Evolutionary conservation across 1,284 basidiomycete genomes (phyloP), one percentile per base, ranked within the genome.

Genomic region (Ustilago xerochloae): DNA sequence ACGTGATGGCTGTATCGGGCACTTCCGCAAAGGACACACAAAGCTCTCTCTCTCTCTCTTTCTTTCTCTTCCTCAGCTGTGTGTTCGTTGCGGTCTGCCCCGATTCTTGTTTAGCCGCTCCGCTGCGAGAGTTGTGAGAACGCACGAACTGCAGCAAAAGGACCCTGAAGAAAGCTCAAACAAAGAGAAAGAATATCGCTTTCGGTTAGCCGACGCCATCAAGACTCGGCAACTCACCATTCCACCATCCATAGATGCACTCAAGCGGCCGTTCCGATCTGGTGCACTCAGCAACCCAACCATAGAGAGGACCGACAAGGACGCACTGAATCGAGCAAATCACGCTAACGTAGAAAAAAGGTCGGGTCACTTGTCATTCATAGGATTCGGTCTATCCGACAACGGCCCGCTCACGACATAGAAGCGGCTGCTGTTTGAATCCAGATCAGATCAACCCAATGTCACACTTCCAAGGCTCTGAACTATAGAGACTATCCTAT

Each of bases 1-100:
- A 61, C 58, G 51, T 61, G 58, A 61, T 61, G 58, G 20, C 32
- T 47, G 26, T 13, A 43, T 24, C 20, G 41, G 50, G 22, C 26
- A n/a, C n/a, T n/a, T 26, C 36, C n/a, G 24, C 15, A 9, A 18
- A 35, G 22, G 7, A 32, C 28, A 12, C 4, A 43, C 15, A 7
- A 39, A 20, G n/a, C 38, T 9, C 22, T n/a, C 12, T 39, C 38
- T 7, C 38, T 8, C 6, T 18, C 10, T 18, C 6, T 39, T 22
- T 39, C 15, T 39, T 3, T 36, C 12, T 36, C 18, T 12, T n/a
- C n/a, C n/a, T n/a, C n/a, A n/a, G n/a, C n/a, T n/a, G n/a, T n/a
- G n/a, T n/a, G n/a, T n/a, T n/a, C n/a, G n/a, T n/a, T n/a, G n/a
- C n/a, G n/a, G n/a, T n/a, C n/a, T n/a, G n/a, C n/a, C n/a, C n/a